Evolutionary conservation across 1,284 basidiomycete species (phyloP), one percentile per base, ranked within the genome.

Genomic region (Tranzscheliella williamsii): DNA sequence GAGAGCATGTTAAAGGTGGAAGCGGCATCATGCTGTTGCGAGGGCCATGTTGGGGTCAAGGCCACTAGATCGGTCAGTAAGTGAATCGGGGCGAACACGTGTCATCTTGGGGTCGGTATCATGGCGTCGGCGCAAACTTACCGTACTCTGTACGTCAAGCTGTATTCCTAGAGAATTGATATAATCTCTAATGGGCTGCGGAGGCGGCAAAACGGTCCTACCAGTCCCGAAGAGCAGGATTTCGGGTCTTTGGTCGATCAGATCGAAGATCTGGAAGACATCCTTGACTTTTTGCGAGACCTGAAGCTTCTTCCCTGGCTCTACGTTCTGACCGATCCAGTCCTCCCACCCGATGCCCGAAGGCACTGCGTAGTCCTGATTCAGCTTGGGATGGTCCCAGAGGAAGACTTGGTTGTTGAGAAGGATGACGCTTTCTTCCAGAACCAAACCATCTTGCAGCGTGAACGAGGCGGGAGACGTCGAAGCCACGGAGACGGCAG

Each of bases 131-230:
- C 4, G 12, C 24, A 5, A 7, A 82, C 86, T 53, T 72, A 93
- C 93, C 37, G 91, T 91, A 75, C 92, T 90, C 86, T 94, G 91
- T n/a, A 91, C 83, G 66, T 97, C 94, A 36, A 93, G 79, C 72
- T 92, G 90, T 53, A 96, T 89, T 5, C 93, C 93, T 29, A 91
- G 77, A 30, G 83, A 80, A 54, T 83, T 88, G 35, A 96, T 73
- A 76, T 91, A 85, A 32, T 84, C 81, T 16, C 86, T 82, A 18
- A 96, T 78, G 21, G 79, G 79, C 5, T 83, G 82, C 13, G 93
- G 92, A 2, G 87, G 85, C 39, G 88, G 86, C 3, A 85, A 79
- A 11, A 88, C 84, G 6, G 81, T 83, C 56, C 82, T 82, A 0
- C 94, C 94, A 0, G 93, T 96, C 0, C 93, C 93, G 16, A 97